These are phyloP conservation scores for Pseudonectria foliicola DNA, from an alignment of 2,329 filamentous ascomycete species.

Conservation along the genomic window DNA sequence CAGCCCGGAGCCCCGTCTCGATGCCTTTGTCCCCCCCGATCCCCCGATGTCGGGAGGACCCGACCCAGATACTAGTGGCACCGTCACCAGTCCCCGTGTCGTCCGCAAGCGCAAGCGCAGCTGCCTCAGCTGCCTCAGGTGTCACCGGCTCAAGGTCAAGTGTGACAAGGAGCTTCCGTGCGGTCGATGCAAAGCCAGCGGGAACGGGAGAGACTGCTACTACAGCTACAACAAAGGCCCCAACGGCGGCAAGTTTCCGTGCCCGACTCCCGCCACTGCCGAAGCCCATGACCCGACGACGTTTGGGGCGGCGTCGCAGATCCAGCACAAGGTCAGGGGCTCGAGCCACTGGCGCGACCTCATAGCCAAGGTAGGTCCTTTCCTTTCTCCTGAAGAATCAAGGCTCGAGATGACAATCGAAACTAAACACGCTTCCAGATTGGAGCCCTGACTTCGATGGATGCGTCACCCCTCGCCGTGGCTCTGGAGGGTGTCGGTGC, in stretches of 20 bases:
- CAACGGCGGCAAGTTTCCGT: constrained; percentile 29
- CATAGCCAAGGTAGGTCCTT: constrained; percentile 27
- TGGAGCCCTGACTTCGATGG: constrained; percentile 17
- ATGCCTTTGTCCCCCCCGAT: constrained; percentile 4
- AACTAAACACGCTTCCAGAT: constrained; percentile 15
- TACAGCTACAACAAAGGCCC: constrained; percentile 31
- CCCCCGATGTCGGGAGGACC: constrained; percentile 3
- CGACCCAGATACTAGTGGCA: constrained; percentile 1
- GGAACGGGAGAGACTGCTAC: constrained; percentile 29
- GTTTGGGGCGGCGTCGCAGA: constrained; percentile 25
- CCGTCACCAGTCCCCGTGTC: constrained; percentile 14
- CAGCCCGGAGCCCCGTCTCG: constrained; percentile 18
- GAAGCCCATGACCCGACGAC: constrained; percentile 20
- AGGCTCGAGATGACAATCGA: background rate
- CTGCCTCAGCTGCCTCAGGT: constrained; percentile 29
- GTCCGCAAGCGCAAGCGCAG: constrained; percentile 30
- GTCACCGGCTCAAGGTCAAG: constrained; percentile 31
- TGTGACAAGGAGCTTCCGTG: constrained; percentile 32
- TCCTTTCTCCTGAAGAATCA: too few species aligned
- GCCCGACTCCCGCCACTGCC: constrained; percentile 17
- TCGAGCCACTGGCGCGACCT: constrained; percentile 31
- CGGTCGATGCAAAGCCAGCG: constrained; percentile 27
- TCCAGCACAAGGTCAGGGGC: constrained; percentile 27
- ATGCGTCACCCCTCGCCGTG: constrained; percentile 20
- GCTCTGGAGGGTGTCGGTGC: constrained; percentile 27